Evolutionary conservation across 2,329 filamentous ascomycete genomes (phyloP), one percentile per base, ranked within the genome.

Genomic region (Beauveria brongniartii): DNA sequence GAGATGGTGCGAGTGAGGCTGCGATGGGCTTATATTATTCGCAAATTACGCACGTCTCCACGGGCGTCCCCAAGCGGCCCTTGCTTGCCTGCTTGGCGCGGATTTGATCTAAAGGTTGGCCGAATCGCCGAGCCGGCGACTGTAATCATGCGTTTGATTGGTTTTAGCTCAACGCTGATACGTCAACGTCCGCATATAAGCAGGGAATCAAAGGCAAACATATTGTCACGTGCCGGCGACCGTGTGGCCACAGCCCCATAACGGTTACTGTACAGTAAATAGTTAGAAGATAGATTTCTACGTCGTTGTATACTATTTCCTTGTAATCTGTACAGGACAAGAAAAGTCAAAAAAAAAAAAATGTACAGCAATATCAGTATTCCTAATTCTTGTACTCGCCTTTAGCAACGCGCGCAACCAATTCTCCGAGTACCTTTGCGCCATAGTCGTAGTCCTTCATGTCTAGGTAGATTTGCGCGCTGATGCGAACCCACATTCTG

Each of bases 391-490:
- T 55, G 63, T 73, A 74, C 64, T 75, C 73, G 55, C 67, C 71
- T 55, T 70, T 74, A 2, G 66, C 70, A 6, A 79, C 75, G 61
- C 78, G 71, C 56, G 72, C 69, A 61, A 73, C 75, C 16, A 83
- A 51, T 43, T 76, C 72, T 69, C 82, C 81, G 67, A 94, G 71
- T 9, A 81, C 75, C 55, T 77, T 69, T 0, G 80, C 90, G 4
- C 82, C 80, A 82, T 83, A 90, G 70, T 88, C 83, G 69, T 94
- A 96, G 72, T 97, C 92, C 14, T 79, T 79, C 65, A 87, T 71
- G 28, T 91, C 90, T n/a, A 97, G 74, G 70, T 94, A 97, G 0
- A 94, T 82, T 78, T 96, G 92, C 16, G 84, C 90, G 69, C 89
- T 92, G 53, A 96, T 69, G 54, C 93, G 78, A 0, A 81, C 78